Evolutionary conservation across 305 asterid species (phyloP), one percentile per base, ranked within the genome.

Genomic region (Fraxinus baroniana): DNA sequence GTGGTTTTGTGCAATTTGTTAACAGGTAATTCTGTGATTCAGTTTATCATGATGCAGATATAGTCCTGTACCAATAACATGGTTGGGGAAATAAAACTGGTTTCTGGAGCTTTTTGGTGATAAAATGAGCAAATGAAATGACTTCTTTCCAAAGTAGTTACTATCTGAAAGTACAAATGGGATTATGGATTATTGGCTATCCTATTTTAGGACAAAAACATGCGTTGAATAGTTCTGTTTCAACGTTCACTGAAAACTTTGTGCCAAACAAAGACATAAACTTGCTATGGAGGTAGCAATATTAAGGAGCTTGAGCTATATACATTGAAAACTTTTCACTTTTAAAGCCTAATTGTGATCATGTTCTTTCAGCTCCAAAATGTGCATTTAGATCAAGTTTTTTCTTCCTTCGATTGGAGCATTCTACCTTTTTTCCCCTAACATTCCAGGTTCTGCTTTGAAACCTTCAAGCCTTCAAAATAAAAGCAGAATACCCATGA

Each of bases 1-100:
- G 99, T 70, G 99, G 99, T 75, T 96, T 96, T 80, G 98, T 96
- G 49, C 99, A 96, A 88, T 92, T 90, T 80, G 91, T 91, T 26
- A 89, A 86, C 87, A 89, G 99, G 99, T 93, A 90, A 86, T 71
- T 82, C 64, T 79, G 62, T 81, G 35, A 82, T 85, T 10, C 75
- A 57, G 68, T 84, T 70, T 80, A 9, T 32, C 24, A 33, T 78
- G 44, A 60, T 49, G 52, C 36, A 7, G 64, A 15, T 52, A 3
- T 24, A 41, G 52, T 46, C 70, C 24, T 62, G 17, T 52, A 9
- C 60, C 68, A 32, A 36, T 55, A 36, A 37, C 20, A 36, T 24
- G 2, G 35, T 62, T 39, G 76, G 32, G 62, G 81, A 55, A 32
- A 75, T 13, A 60, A 26, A 44, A 9, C 17, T 35, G 60, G 44